Conservation (phyloP, 2,329 filamentous ascomycete genomes). For the Chrysoporthe austroafricana region DNA sequence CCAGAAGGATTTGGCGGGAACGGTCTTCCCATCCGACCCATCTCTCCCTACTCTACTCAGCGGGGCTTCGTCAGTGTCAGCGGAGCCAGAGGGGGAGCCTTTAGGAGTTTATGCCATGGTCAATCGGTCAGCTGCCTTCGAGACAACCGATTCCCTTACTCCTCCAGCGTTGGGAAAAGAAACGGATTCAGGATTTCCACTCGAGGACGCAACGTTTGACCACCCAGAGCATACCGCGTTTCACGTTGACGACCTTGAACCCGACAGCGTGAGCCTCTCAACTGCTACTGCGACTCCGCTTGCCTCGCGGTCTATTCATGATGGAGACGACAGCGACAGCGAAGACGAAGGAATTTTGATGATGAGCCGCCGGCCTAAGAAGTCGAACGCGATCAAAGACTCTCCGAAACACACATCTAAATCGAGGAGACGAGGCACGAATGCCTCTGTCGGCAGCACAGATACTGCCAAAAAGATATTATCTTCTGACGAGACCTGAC, state of each 20-base stretch:
- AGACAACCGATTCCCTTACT: constrained; percentile 58
- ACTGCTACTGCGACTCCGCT: constrained; percentile 28
- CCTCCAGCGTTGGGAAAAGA: constrained; percentile 57
- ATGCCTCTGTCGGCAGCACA: constrained; percentile 63
- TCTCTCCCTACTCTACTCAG: constrained; percentile 67
- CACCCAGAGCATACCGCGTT: constrained; percentile 33
- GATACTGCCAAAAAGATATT: constrained; percentile 66
- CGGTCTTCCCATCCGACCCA: constrained; percentile 65
- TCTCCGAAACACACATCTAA: constrained; percentile 38
- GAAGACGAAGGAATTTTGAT: constrained; percentile 57
- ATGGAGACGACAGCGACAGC: constrained; percentile 57
- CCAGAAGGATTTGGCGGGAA: constrained; percentile 48
- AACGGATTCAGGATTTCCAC: constrained; percentile 48
- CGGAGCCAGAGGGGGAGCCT: constrained; percentile 65
- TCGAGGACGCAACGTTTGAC: constrained; percentile 45
- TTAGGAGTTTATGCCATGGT: constrained; percentile 56
- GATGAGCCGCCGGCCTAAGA: constrained; percentile 33
- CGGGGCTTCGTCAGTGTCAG: constrained; percentile 66
- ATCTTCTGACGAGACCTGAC: constrained; percentile 38
- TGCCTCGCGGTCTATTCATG: constrained; percentile 34
- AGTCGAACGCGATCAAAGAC: constrained; percentile 22
- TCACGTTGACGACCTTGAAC: constrained; percentile 36
- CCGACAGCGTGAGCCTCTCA: constrained; percentile 30
- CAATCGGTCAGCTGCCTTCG: constrained; percentile 50
- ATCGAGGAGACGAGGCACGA: constrained; percentile 59